These are phyloP conservation scores for Sporobolomyces pararoseus DNA, from an alignment of 768 basidiomycete genomes.

Conservation along the genomic window DNA sequence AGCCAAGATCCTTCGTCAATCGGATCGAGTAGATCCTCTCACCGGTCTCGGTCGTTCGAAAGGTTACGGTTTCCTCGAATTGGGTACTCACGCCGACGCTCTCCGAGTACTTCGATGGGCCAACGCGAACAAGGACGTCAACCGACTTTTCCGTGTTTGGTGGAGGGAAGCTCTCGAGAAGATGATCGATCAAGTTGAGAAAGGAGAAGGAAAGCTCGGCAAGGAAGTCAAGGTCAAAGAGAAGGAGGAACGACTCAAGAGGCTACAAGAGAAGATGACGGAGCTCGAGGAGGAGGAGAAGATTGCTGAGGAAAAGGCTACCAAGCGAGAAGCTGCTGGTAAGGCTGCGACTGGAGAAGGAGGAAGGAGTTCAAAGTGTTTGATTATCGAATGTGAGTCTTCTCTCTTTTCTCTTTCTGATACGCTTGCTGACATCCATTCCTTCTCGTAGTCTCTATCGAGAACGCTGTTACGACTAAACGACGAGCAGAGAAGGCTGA, in stretches of 20 bases:
- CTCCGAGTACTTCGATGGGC: slow-evolving; percentile 87
- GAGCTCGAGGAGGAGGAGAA: slow-evolving; percentile 43
- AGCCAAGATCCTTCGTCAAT: slow-evolving; percentile 83
- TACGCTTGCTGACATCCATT: neutral
- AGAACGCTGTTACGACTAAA: slow-evolving; percentile 40
- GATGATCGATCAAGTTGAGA: slow-evolving; percentile 48
- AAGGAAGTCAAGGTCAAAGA: slow-evolving; percentile 37
- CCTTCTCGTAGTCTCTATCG: slow-evolving; percentile 37
- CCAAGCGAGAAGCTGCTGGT: slow-evolving; percentile 37
- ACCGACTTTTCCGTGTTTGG: slow-evolving; percentile 68
- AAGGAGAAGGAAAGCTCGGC: slow-evolving; percentile 39
- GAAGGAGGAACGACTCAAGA: slow-evolving; percentile 32
- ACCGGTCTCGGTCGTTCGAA: slow-evolving; percentile 82
- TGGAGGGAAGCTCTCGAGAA: slow-evolving; percentile 69
- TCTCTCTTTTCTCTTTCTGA: neutral
- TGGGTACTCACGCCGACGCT: slow-evolving; percentile 81
- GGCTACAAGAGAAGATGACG: slow-evolving; percentile 33
- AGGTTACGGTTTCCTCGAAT: slow-evolving; percentile 93
- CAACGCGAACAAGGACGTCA: slow-evolving; percentile 75
- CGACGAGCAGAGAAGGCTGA: slow-evolving; percentile 41
- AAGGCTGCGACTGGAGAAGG: slow-evolving; percentile 35
- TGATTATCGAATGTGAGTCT: slow-evolving; percentile 41
- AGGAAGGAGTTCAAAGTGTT: slow-evolving; percentile 34
- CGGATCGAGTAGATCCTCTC: slow-evolving; percentile 80
- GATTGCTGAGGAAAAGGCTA: slow-evolving; percentile 29